Percentiles rank a stretch among this genome's conserved stretches.
These are phyloP conservation scores for Plasmodium ovale DNA, from an alignment of 169 alveolate species.

Conservation along the genomic window DNA sequence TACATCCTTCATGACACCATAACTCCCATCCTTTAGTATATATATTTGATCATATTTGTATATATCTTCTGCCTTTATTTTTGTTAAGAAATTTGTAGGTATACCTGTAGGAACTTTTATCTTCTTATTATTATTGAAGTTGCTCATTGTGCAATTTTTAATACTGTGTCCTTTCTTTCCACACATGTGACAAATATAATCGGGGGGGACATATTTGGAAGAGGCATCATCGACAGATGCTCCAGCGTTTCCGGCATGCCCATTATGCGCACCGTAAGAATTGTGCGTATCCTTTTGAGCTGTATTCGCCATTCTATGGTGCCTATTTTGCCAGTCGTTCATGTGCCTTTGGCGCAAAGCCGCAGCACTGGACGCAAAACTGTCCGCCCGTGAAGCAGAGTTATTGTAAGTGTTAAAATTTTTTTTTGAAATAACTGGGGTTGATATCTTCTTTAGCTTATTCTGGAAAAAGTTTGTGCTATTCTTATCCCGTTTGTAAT, in stretches of 20 bases:
- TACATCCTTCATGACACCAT: slow-evolving; percentile 89
- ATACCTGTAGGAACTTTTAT: slow-evolving; percentile 91
- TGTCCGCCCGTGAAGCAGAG: neutral
- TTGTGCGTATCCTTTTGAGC: neutral
- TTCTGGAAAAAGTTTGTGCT: slow-evolving; percentile 2
- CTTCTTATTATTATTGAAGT: slow-evolving; percentile 87
- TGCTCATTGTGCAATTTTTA: slow-evolving; percentile 83
- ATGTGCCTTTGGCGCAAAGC: neutral
- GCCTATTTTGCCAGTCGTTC: neutral
- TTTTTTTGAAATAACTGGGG: slow-evolving; percentile 4
- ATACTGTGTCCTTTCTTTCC: slow-evolving; percentile 91
- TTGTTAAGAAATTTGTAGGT: slow-evolving; percentile 87
- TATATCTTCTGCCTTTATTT: slow-evolving; percentile 85
- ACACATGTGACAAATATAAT: slow-evolving; percentile 91
- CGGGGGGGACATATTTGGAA: slow-evolving; percentile 21
- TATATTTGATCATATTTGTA: slow-evolving; percentile 87
- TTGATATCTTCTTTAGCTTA: slow-evolving; percentile 15
- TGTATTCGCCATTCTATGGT: slow-evolving; percentile 7
- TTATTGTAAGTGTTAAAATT: neutral
- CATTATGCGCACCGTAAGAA: neutral
- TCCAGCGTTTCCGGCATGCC: slow-evolving; percentile 3
- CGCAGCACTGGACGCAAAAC: neutral
- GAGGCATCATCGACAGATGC: too few relatives aligned
- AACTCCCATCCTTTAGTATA: slow-evolving; percentile 86
- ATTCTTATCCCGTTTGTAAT: slow-evolving; percentile 46